A percentile compares a stretch with the other conserved stretches of the same genome.
These are phyloP conservation scores for Ensete glaucum DNA, from an alignment of 176 grass and related monocot species.

Conservation along the genomic window DNA sequence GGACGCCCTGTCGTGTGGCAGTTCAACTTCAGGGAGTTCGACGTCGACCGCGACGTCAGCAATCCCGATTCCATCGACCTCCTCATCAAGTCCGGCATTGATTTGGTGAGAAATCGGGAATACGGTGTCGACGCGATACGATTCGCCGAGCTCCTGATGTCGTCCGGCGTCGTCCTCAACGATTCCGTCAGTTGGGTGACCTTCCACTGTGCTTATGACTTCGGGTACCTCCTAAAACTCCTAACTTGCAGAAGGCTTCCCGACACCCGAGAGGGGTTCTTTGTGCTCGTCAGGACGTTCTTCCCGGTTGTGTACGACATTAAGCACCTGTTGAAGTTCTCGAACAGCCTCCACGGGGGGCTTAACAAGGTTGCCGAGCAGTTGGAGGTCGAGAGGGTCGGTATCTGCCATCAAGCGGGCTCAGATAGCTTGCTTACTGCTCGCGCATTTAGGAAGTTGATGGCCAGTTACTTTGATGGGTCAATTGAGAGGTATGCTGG, in stretches of 20 bases:
- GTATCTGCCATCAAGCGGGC: not conserved
- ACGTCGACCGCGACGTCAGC: not conserved
- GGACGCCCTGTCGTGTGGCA: not conserved
- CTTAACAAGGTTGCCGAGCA: not conserved
- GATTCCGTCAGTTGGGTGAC: not conserved
- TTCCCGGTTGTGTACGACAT: constrained; percentile 4
- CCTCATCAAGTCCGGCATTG: not conserved
- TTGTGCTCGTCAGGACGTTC: not conserved
- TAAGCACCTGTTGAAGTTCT: not conserved
- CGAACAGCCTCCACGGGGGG: not conserved
- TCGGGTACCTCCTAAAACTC: constrained; percentile 3
- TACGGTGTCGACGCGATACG: not conserved
- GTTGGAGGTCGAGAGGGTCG: not conserved
- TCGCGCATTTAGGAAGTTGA: not conserved
- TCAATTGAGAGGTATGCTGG: not conserved
- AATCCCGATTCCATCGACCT: constrained; percentile 1
- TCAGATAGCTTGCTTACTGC: not conserved
- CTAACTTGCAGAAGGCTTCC: not conserved
- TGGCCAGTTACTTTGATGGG: not conserved
- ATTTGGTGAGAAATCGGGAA: not conserved
- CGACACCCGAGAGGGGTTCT: not conserved
- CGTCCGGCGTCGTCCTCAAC: not conserved
- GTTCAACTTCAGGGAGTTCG: constrained; percentile 7
- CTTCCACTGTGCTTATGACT: not conserved
- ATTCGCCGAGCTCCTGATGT: not conserved